A percentile compares a stretch with the other conserved stretches of the same genome.
These are phyloP conservation scores for Orychophragmus violaceus DNA, from an alignment of 345 rosid genomes.

Conservation along the genomic window DNA sequence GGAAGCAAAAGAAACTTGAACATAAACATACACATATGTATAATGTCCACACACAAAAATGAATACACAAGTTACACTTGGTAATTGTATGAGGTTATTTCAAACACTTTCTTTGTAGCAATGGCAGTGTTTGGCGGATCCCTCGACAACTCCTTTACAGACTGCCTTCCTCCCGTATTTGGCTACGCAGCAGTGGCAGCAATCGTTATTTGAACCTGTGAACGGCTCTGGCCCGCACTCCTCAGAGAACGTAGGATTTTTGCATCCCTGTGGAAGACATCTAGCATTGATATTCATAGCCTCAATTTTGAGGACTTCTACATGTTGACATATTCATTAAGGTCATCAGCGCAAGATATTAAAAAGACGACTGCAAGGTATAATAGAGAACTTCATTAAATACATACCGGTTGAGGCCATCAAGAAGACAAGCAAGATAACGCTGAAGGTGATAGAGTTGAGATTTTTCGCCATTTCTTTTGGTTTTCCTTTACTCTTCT, in stretches of 20 bases:
- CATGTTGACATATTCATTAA: background rate
- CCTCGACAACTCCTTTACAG: slow-evolving; percentile 1
- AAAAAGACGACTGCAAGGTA: background rate
- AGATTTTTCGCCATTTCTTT: background rate
- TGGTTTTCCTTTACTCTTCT: background rate
- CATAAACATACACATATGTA: background rate
- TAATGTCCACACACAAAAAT: background rate
- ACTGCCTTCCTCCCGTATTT: background rate
- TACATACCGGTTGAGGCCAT: background rate
- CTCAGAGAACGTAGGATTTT: background rate
- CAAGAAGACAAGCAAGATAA: background rate
- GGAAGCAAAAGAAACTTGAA: background rate
- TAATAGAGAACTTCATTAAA: background rate
- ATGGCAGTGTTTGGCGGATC: background rate
- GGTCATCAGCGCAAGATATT: background rate
- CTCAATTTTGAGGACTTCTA: background rate
- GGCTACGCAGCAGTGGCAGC: background rate
- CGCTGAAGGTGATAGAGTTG: background rate
- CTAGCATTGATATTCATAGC: background rate
- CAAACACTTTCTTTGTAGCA: background rate
- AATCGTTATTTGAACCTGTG: background rate
- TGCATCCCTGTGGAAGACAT: slow-evolving; percentile 3
- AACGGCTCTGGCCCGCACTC: background rate
- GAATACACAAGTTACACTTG: background rate
- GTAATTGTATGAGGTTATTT: background rate